Evolutionary conservation across 768 basidiomycete genomes (phyloP), one percentile per base, ranked within the genome.

Genomic region (Lactifluus pinguis): DNA sequence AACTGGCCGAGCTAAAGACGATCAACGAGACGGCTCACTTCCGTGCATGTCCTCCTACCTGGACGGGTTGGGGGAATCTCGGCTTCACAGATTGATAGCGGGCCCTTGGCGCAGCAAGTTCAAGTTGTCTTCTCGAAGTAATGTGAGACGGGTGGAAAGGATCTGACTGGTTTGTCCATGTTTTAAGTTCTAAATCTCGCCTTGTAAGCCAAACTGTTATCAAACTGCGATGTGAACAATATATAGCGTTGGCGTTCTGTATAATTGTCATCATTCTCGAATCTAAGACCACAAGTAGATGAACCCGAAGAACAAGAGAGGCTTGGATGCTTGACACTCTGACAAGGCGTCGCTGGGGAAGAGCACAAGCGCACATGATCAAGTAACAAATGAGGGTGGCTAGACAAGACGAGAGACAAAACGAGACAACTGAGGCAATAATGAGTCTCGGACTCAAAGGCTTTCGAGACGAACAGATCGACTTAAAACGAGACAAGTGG

Each of bases 11-110:
- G 66, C 76, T 90, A 44, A 72, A 80, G 29, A 72, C 68, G 17
- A 83, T 89, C 52, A 78, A 85, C 73, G 81, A 86, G 74, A 80
- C 77, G 4, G 69, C 73, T 50, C 80, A 82, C 69, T 84, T 84
- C 80, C 80, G 85, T 59, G 84, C 78, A 54, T 87, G 84, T 73
- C 78, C 79, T 66, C 84, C 85, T 11, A 68, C 71, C 57, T 86
- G 83, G 84, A 81, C 83, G 49, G 82, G 82, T 59, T 85, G 79
- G 74, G 84, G 84, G 19, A 59, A 68, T 61, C 78, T 87, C 47
- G 83, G 84, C 10, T 84, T 87, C 78, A 76, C 77, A 32, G 81
- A 84, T 68, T 63, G 55, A 48, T 25, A 53, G 39, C 30, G 38
- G 25, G 45, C 30, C 19, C 25, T 25, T 25, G 25, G 25, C 25